Evolutionary conservation across 73 alveolate species (phyloP), one percentile per base, ranked within the genome.

Genomic region (Paramecium tetraurelia): DNA sequence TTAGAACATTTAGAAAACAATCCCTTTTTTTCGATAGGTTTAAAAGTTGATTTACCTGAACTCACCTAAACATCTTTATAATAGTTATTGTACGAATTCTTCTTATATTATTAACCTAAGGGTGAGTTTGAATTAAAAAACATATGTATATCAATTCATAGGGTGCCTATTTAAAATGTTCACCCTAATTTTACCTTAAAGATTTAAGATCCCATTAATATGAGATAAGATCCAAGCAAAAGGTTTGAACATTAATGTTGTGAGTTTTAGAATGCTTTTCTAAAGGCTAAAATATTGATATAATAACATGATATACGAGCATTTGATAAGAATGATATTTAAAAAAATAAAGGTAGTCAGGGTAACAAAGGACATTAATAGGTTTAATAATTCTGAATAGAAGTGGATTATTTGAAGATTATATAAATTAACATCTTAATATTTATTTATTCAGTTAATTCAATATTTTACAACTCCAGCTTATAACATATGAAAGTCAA

Each of bases 401-500:
- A 48, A 48, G 21, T 48, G 8, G 21, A 14, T 12, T 14, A 14
- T 3, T 3, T 48, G 18, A 48, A 12, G 8, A 48, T 48, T 48
- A 48, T 48, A 48, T 4, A 48, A 53, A 18, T 53, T 53, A 53
- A 33, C 9, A 63, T 63, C 24, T 31, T 27, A 22, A 63, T 63
- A 63, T 63, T 27, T 21, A 31, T 59, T 59, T 59, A 59, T 31
- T 27, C 8, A 27, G 24, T 12, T 63, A 27, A 63, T 14, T 63
- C 84, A 63, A 11, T 12, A 63, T 27, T 38, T 72, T 72, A 72
- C 20, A 72, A 72, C 12, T 41, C 95, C 95, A 10, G 93, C 70
- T 63, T 86, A 53, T 21, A 20, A 7, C 83, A 92, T 77, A 70
- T 92, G 95, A 69, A 75, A 70, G 44, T 92, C 95, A 29, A 85